Evolutionary conservation across 2,329 filamentous ascomycete genomes (phyloP), one percentile per base, ranked within the genome.

Genomic region (Phoma sp.): DNA sequence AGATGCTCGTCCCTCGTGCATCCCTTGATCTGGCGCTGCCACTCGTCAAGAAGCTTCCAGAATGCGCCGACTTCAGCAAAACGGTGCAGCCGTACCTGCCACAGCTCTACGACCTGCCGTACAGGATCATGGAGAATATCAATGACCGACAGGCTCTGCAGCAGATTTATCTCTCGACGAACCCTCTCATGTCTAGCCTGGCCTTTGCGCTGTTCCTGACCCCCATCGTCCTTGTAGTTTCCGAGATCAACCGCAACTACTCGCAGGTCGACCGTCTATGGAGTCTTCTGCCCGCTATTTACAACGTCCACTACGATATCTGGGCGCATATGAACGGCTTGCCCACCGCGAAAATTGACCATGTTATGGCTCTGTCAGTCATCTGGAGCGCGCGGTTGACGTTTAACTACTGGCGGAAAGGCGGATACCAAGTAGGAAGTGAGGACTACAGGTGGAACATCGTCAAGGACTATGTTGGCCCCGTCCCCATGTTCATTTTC

Each of bases 391-490:
- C 92, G 79, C 89, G 95, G 10, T 80, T 99, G 76, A 98, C 94
- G 2, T 98, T 85, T 81, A 99, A 99, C 78, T 99, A 97, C 79
- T 96, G 90, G 88, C 89, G 95, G 55, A 96, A 91, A 75, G 95
- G 95, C 35, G 95, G 95, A 22, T 99, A 99, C 74, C 80, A 83
- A 15, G 82, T 93, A 61, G 94, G 95, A 33, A 93, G 90, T 15
- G 94, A 99, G 76, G 95, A 99, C 76, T 99, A 99, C 75, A 85
- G 95, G 77, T 99, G 95, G 94, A 82, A 83, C 52, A 86, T 93
- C 51, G 80, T 98, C 47, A 88, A 88, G 71, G 80, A 83, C 25
- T 80, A 86, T 33, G 81, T 93, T 21, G 85, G 85, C 6, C 78
- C 81, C 1, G 80, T 82, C 35, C 72, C 87, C 22, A 96, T 96